Evolutionary conservation across 495 filamentous ascomycete species (phyloP).

Genomic region (Lophiotrema nucula): DNA sequence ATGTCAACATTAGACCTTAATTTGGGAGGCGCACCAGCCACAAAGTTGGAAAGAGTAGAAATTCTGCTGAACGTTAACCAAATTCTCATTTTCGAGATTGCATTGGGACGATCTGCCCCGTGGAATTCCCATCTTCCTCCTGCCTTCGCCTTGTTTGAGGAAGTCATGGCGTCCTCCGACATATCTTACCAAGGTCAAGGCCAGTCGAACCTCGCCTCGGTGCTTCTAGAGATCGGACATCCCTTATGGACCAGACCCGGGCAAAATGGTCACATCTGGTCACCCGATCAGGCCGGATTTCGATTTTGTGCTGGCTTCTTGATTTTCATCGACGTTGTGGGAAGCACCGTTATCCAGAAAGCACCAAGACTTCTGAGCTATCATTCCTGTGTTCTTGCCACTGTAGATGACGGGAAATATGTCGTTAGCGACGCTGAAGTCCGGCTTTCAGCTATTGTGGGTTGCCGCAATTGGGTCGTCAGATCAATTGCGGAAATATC

Average conservation of each 20-base stretch:
- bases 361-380: background rate
- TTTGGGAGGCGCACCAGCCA: background rate
- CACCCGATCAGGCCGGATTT: slow-evolving; percentile 9
- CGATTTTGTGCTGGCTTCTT: slow-evolving; percentile 6
- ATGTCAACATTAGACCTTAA: background rate
- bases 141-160: slow-evolving; percentile 3
- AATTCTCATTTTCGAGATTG: slow-evolving; percentile 4
- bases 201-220: background rate
- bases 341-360: slow-evolving; percentile 5
- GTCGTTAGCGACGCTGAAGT: background rate
- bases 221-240: slow-evolving; percentile 3
- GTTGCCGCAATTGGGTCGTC: slow-evolving; percentile 13
- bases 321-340: slow-evolving; percentile 10
- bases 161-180: background rate
- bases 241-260: slow-evolving; percentile 5
- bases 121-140: slow-evolving; percentile 13
- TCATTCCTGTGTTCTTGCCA: slow-evolving; percentile 3
- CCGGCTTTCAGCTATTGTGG: slow-evolving; percentile 1
- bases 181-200: background rate
- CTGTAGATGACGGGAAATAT: background rate
- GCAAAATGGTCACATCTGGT: slow-evolving; percentile 3
- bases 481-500: slow-evolving; percentile 4
- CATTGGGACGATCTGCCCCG: slow-evolving; percentile 2
- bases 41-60: background rate
- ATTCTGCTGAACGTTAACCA: slow-evolving; percentile 9